Evolutionary conservation across 2,329 filamentous ascomycete species (phyloP).

Genomic region (Cercospora janseana): DNA sequence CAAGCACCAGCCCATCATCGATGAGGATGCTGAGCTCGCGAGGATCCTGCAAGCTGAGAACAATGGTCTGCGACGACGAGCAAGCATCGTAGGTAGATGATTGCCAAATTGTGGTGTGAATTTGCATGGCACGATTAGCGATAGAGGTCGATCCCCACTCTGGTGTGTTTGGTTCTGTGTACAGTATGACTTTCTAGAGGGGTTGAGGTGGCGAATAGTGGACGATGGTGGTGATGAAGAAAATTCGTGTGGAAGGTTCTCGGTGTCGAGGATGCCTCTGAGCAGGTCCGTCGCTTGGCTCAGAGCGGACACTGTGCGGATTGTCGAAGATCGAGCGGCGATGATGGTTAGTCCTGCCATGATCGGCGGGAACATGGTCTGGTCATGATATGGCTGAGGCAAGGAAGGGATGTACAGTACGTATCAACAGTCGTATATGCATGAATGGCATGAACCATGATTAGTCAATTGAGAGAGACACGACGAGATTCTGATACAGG

Average conservation of each 20-base stretch:
- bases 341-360: too few species aligned
- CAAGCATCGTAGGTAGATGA: conserved; percentile 9
- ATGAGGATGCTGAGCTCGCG: conserved; percentile 22
- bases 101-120: not conserved
- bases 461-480: too few species aligned
- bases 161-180: conserved; percentile 2
- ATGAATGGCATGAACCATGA: conserved; percentile 4
- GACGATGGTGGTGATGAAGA: too few species aligned
- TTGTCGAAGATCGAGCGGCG: too few species aligned
- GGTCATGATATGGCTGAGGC: too few species aligned
- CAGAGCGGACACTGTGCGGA: too few species aligned
- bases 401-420: conserved; percentile 8
- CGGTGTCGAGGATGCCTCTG: too few species aligned
- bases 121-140: not conserved
- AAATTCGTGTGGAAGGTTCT: too few species aligned
- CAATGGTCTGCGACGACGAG: conserved; percentile 21
- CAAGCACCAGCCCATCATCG: not conserved
- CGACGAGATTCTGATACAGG: too few species aligned
- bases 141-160: conserved; percentile 6
- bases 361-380: too few species aligned
- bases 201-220: too few species aligned
- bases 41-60: conserved; percentile 24
- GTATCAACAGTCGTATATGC: not conserved
- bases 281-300: too few species aligned
- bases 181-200: not conserved